Evolutionary conservation across 2,329 filamentous ascomycete species (phyloP), one percentile per base, ranked within the genome.

Genomic region (Esteya vermicola): DNA sequence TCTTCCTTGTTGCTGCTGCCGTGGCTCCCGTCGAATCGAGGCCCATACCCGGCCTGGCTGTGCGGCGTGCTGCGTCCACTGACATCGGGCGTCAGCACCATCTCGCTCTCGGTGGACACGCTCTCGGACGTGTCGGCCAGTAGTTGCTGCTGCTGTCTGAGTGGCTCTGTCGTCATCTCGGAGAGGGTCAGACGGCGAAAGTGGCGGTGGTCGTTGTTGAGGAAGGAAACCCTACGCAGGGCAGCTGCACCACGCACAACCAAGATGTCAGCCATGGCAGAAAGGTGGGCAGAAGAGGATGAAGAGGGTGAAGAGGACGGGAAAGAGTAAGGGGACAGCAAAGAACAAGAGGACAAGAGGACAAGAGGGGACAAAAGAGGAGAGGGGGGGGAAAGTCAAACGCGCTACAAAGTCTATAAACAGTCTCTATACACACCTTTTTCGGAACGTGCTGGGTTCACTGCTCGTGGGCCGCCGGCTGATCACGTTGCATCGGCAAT

Each of bases 111-210:
- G 23, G 60, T 61, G 33, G 56, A 54, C 14, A 52, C 51, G 30
- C 53, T 55, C 20, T 64, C 61, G 27, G 57, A 62, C 45, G 54
- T 62, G 43, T 50, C 54, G 59, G 54, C 8, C 31, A 25, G n/a
- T 36, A 36, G 26, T 22, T 33, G 51, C 34, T 39, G 30, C 30
- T 19, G 30, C 30, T 8, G 30, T 12, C 19, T n/a, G n/a, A n/a
- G n/a, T n/a, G n/a, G n/a, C n/a, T n/a, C n/a, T n/a, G n/a, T n/a
- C 27, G 61, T 59, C 66, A 69, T 69, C 41, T 66, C 58, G 50
- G 54, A 51, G 35, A 62, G 52, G 13, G 58, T 59, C 34, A 51
- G 57, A 35, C 50, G 52, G 37, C 58, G 57, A 36, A 54, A 53
- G 38, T 50, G 50, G 37, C 54, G 53, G 34, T 58, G 55, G 45